These are phyloP conservation scores for Cynara cardunculus DNA, from an alignment of 129 eudicot species.

Conservation along the genomic window DNA sequence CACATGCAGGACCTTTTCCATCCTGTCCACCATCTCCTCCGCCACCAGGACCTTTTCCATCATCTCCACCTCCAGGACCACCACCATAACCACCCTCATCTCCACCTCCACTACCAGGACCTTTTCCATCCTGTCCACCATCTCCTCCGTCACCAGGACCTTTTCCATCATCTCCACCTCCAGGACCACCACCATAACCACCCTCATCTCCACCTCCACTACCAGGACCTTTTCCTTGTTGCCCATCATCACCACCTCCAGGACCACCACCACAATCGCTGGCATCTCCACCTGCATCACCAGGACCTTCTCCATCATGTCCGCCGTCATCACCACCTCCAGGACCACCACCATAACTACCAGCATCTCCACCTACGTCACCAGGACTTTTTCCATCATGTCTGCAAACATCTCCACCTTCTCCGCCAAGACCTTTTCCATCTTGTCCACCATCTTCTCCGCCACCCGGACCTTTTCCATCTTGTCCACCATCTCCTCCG, in stretches of 20 bases:
- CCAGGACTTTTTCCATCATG: neutral
- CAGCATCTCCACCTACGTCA: neutral
- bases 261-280: neutral
- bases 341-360: neutral
- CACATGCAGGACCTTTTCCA: neutral
- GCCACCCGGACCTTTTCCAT: neutral
- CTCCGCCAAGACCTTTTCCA: neutral
- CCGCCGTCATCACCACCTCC: neutral
- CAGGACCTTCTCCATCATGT: neutral
- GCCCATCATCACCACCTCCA: neutral
- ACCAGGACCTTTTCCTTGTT: neutral
- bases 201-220: neutral
- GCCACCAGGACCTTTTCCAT: neutral
- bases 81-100: neutral
- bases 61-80: neutral
- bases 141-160: neutral
- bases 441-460: neutral
- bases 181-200: neutral
- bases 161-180: neutral
- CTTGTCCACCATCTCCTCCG: neutral
- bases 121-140: neutral
- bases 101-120: neutral
- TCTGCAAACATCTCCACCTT: neutral
- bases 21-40: neutral
- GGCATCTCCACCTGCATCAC: neutral